Evolutionary conservation across 306 rosid species (phyloP).

Genomic region (Lathyrus sativus): DNA sequence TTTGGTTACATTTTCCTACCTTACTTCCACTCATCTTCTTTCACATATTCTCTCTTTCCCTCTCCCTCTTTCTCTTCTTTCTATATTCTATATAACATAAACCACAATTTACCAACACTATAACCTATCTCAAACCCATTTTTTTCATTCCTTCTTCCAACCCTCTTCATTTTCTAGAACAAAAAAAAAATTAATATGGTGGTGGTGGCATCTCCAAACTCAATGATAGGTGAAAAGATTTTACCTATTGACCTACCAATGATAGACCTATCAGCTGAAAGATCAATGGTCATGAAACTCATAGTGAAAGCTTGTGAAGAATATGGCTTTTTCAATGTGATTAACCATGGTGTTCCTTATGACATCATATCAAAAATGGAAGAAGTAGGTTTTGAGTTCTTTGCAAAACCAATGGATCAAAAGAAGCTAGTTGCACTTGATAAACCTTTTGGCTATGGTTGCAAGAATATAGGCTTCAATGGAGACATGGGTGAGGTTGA

Average conservation of each 20-base stretch:
- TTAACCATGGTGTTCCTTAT: constrained; percentile 62
- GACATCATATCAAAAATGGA: constrained; percentile 52
- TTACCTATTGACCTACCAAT: constrained; percentile 54
- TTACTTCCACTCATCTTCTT: constrained; percentile 16
- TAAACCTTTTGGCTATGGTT: constrained; percentile 62
- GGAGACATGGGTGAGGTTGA: constrained; percentile 83
- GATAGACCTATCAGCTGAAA: constrained; percentile 54
- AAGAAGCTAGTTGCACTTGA: constrained; percentile 50
- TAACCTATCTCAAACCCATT: constrained; percentile 14
- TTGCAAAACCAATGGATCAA: constrained; percentile 48
- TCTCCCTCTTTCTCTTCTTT: background rate
- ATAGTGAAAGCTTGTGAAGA: constrained; percentile 66
- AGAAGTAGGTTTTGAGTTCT: constrained; percentile 54
- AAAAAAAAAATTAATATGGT: constrained; percentile 43
- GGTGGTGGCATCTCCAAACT: constrained; percentile 58
- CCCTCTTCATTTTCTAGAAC: background rate
- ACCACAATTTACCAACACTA: constrained; percentile 26
- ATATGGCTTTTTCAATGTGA: constrained; percentile 72
- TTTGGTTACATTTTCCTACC: constrained; percentile 11
- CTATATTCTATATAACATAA: background rate
- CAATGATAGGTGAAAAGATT: constrained; percentile 40
- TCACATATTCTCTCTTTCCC: background rate
- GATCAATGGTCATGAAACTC: constrained; percentile 40
- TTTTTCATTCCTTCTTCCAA: background rate
- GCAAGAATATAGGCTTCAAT: constrained; percentile 70